Base-by-base conservation (phyloP, 31 red algal genomes). In the Odonthalia washingtoniensis region DNA sequence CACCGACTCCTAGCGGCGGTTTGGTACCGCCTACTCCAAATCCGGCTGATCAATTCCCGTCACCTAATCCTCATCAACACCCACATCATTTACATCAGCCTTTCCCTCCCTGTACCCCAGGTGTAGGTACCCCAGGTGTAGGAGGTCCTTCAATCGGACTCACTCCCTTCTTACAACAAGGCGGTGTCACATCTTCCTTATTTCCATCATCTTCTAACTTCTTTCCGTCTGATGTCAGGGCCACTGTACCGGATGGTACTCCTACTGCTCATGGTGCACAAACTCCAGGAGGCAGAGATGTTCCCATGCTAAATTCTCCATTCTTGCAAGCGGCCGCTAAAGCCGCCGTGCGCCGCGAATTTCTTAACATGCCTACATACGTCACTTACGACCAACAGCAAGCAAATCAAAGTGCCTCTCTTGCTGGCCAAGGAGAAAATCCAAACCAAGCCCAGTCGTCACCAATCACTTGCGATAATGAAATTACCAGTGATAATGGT, bases 331-430 rank as follows among this genome's bases (percentile, higher is more conserved):
- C 84, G 21, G 91, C 91, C 26, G 91, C 91, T 0, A 82, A 87
- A 67, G 91, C 87, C 46, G 91, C 91, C 42, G 91, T 93, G 32
- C 77, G 84, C 6, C 76, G 83, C 0, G 91, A 93, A 62, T 93
- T 88, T 44, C 72, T 88, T 75, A 87, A 82, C 75, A 86, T 86
- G 82, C 83, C 82, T 32, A 73, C 46, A 26, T 79, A 75, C 45
- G 82, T 86, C 72, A 42, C 80, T n/a, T n/a, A n/a, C n/a, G n/a
- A n/a, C n/a, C n/a, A n/a, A n/a, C n/a, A n/a, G n/a, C n/a, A n/a
- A n/a, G n/a, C n/a, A n/a, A n/a, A n/a, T n/a, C n/a, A n/a, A n/a
- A n/a, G n/a, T n/a, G n/a, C n/a, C n/a, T n/a, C n/a, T n/a, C n/a
- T n/a, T n/a, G n/a, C n/a, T n/a, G n/a, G n/a, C n/a, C n/a, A n/a